phyloP scores from a whole-genome alignment of 2,329 filamentous ascomycete species.

The Lecanicillium sp. region DNA sequence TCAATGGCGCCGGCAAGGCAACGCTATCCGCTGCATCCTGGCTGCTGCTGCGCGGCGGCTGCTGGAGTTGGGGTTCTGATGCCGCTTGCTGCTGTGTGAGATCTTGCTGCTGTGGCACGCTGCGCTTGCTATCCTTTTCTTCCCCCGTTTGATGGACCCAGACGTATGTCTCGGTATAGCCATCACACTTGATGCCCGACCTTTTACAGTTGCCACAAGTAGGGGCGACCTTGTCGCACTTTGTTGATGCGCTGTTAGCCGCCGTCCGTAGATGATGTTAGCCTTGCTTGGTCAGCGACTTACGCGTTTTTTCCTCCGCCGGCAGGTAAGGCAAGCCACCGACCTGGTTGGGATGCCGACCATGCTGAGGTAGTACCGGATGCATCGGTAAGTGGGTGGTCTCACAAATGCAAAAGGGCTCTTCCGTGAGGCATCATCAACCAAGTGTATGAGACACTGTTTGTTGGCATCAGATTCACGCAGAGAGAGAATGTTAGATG shows the following conservation, averaged over 20 bases:
- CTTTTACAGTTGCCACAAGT: slow-evolving; percentile 7
- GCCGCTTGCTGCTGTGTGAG: slow-evolving; percentile 1
- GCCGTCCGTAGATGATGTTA: not conserved
- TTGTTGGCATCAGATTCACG: too few relatives aligned
- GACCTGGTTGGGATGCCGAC: slow-evolving; percentile 9
- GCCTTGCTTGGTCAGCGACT: not conserved
- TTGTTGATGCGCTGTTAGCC: too few relatives aligned
- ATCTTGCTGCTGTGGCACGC: not conserved
- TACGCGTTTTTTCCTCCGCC: slow-evolving; percentile 9
- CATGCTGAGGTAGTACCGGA: not conserved
- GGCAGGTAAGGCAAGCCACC: slow-evolving; percentile 9
- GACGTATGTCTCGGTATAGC: slow-evolving; percentile 6
- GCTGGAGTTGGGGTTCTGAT: not conserved
- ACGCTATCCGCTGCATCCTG: not conserved
- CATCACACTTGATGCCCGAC: slow-evolving; percentile 8
- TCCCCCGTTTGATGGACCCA: slow-evolving; percentile 8
- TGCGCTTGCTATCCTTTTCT: not conserved
- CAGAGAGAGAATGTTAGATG: too few relatives aligned
- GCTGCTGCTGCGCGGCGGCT: not conserved
- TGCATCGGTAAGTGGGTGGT: too few relatives aligned
- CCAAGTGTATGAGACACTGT: too few relatives aligned
- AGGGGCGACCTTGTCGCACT: slow-evolving; percentile 7
- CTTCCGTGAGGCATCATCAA: too few relatives aligned
- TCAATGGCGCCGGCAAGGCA: slow-evolving; percentile 4
- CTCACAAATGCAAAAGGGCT: too few relatives aligned